Evolutionary conservation across 495 filamentous ascomycete genomes (phyloP), one percentile per base, ranked within the genome.

Genomic region (Xylaria telfairii): DNA sequence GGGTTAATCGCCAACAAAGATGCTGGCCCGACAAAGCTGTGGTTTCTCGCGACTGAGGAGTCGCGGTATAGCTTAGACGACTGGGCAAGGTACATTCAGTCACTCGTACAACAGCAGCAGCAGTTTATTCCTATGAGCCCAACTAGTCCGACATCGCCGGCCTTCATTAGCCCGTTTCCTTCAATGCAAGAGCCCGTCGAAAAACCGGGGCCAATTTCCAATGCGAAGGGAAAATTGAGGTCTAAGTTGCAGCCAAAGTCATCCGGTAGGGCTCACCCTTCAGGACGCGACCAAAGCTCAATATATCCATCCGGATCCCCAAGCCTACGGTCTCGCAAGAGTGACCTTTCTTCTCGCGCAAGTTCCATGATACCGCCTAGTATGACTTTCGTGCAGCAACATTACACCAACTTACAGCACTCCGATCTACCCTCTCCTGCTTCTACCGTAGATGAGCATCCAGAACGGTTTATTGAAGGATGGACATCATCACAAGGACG

Each of bases 401-500:
- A 84, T 68, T 82, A 85, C 59, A 77, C 81, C 4, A 76, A 74
- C 6, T 72, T 84, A 28, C 76, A 77, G 39, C 85, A 85, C 30
- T 76, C 83, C 17, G 85, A 88, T 65, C 77, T 87, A 10, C 85
- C 86, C 9, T 87, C 86, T 3, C 86, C 87, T 42, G 81, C 82
- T 13, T 83, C 80, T 12, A 85, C 82, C 2, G 71, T 85, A 32
- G 85, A 84, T 3, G 83, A 85, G 71, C 85, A 87, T 69, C 83
- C 84, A 51, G 81, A 84, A 24, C 85, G 87, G 68, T 85, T 87
- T 41, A 87, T 87, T 49, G 85, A 86, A 72, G 85, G 85, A 3
- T 88, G 87, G 87, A 88, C 86, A 21, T 82, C 83, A 10, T 85
- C 87, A 17, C 86, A 87, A 66, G 87, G 87, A 7, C 81, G 87